Conservation (phyloP, 192 early-diverging fungal species). For the Radiomyces spectabilis region DNA sequence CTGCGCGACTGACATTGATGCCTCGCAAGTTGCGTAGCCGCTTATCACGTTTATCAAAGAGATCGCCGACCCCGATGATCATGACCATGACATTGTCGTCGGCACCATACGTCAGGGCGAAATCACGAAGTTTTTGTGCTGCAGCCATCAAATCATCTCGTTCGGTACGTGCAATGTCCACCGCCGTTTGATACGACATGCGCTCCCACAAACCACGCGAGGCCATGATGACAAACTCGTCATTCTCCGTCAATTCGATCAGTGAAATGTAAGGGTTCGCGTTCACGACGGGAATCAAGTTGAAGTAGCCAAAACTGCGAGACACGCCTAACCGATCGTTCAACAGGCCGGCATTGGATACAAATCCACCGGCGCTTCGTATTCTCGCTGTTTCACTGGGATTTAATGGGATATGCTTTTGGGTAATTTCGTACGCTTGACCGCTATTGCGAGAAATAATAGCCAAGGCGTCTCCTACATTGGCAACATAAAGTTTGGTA, state of each 20-base stretch:
- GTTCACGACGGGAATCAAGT: slow-evolving; percentile 72
- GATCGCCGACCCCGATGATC: slow-evolving; percentile 76
- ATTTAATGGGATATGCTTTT: slow-evolving; percentile 65
- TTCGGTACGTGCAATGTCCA: slow-evolving; percentile 80
- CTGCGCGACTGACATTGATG: slow-evolving; percentile 28
- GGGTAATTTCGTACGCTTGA: slow-evolving; percentile 57
- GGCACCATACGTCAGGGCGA: slow-evolving; percentile 75
- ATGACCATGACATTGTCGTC: slow-evolving; percentile 78
- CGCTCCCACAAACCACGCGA: slow-evolving; percentile 68
- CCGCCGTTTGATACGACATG: slow-evolving; percentile 72
- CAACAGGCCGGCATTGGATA: slow-evolving; percentile 66
- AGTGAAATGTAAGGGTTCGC: slow-evolving; percentile 72
- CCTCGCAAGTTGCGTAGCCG: slow-evolving; percentile 27
- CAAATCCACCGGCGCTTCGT: slow-evolving; percentile 70
- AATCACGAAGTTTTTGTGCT: slow-evolving; percentile 77
- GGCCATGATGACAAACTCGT: slow-evolving; percentile 75
- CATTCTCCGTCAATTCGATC: slow-evolving; percentile 68
- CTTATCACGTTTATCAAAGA: slow-evolving; percentile 45
- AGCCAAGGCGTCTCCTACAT: slow-evolving; percentile 77
- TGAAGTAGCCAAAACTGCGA: slow-evolving; percentile 81
- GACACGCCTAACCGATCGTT: slow-evolving; percentile 72
- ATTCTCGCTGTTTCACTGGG: slow-evolving; percentile 66
- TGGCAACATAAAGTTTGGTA: slow-evolving; percentile 72
- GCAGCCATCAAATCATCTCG: slow-evolving; percentile 65
- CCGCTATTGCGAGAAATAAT: slow-evolving; percentile 65